Conservation (phyloP, 805 yeast genomes). For the Kodamaea hsintzibuensis region DNA sequence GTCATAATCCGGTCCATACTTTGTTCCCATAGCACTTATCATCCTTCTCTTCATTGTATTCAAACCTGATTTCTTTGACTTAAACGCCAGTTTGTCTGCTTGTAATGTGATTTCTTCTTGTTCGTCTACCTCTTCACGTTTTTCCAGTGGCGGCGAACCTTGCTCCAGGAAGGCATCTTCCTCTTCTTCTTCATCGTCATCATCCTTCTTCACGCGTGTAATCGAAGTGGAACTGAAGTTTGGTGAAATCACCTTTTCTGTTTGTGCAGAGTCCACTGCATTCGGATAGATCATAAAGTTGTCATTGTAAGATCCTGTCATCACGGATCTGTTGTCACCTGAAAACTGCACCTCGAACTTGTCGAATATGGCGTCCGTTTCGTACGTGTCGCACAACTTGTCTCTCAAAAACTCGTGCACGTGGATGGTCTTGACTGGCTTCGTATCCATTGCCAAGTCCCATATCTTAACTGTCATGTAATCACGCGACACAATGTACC, state of each 20-base stretch:
- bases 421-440: slow-evolving; percentile 90
- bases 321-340: slow-evolving; percentile 87
- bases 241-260: slow-evolving; percentile 13
- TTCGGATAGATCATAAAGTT: slow-evolving; percentile 96
- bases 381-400: slow-evolving; percentile 94
- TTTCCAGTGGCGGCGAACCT: slow-evolving; percentile 6
- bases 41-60: slow-evolving; percentile 47
- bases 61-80: slow-evolving; percentile 62
- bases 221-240: slow-evolving; percentile 16
- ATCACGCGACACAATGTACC: slow-evolving; percentile 95
- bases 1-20: slow-evolving; percentile 65
- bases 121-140: slow-evolving; percentile 27
- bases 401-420: slow-evolving; percentile 95
- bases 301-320: slow-evolving; percentile 97
- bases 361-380: slow-evolving; percentile 97
- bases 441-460: slow-evolving; percentile 97
- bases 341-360: slow-evolving; percentile 95
- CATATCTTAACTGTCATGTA: slow-evolving; percentile 96
- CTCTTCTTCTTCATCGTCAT: slow-evolving; percentile 42
- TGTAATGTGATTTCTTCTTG: slow-evolving; percentile 75
- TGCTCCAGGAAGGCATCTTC: slow-evolving; percentile 12
- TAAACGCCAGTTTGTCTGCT: slow-evolving; percentile 97
- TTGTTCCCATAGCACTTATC: slow-evolving; percentile 48
- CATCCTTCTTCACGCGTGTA: slow-evolving; percentile 26
- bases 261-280: slow-evolving; percentile 45